Evolutionary conservation across 306 rosid species (phyloP).

Genomic region (cucumber (Cucumis sativus)): Cucumber_9930_V3 NC_026660.2:25051001-25051500

Average conservation of each 20-base stretch:
- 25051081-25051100: slow-evolving; percentile 84
- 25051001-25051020: background rate
- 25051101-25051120: slow-evolving; percentile 80
- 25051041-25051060: slow-evolving; percentile 4
- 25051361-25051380: slow-evolving; percentile 70
- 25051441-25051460: slow-evolving; percentile 46
- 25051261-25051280: slow-evolving; percentile 27
- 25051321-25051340: slow-evolving; percentile 22
- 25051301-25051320: slow-evolving; percentile 23
- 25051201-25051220: slow-evolving; percentile 25
- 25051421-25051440: slow-evolving; percentile 45
- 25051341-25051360: slow-evolving; percentile 34
- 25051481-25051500: slow-evolving; percentile 82
- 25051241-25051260: slow-evolving; percentile 25
- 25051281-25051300: slow-evolving; percentile 30
- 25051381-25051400: slow-evolving; percentile 73
- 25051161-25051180: slow-evolving; percentile 50
- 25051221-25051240: slow-evolving; percentile 25
- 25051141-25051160: slow-evolving; percentile 78
- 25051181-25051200: slow-evolving; percentile 48
- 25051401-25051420: slow-evolving; percentile 36
- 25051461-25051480: slow-evolving; percentile 87
- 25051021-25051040: background rate
- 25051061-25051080: slow-evolving; percentile 79
- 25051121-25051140: slow-evolving; percentile 93